These are phyloP conservation scores for Hypsizygus marmoreus DNA, from an alignment of 768 basidiomycete genomes.

Conservation along the genomic window DNA sequence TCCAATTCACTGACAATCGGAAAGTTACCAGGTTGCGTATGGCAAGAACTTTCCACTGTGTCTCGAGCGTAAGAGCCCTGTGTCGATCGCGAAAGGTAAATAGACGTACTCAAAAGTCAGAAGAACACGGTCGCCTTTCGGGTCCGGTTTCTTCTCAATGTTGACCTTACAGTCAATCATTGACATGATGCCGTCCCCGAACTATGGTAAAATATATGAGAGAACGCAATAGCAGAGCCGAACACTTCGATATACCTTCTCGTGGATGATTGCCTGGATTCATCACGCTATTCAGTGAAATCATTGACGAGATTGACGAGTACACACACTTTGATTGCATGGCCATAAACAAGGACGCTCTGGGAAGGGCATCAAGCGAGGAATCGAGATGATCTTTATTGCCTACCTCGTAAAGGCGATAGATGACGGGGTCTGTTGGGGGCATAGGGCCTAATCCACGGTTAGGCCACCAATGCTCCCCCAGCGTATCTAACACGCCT, in stretches of 20 bases:
- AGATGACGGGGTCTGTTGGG: slow-evolving; percentile 78
- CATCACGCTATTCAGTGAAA: too few relatives aligned
- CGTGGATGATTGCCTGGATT: slow-evolving; percentile 68
- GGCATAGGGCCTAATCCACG: slow-evolving; percentile 71
- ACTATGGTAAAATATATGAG: slow-evolving; percentile 39
- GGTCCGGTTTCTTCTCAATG: slow-evolving; percentile 68
- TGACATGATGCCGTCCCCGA: slow-evolving; percentile 87
- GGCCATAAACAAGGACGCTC: slow-evolving; percentile 77
- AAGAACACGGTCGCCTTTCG: slow-evolving; percentile 78
- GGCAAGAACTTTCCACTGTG: slow-evolving; percentile 81
- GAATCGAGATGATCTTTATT: background rate
- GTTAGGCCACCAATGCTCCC: slow-evolving; percentile 73
- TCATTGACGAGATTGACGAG: too few relatives aligned
- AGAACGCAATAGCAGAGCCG: background rate
- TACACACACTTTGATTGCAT: slow-evolving; percentile 67
- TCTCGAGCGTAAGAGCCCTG: too few relatives aligned
- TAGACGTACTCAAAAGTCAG: slow-evolving; percentile 75
- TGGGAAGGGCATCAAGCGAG: slow-evolving; percentile 21
- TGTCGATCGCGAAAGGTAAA: background rate
- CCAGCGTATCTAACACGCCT: slow-evolving; percentile 52
- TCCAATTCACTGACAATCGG: too few relatives aligned
- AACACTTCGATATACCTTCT: slow-evolving; percentile 49
- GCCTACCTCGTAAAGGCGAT: slow-evolving; percentile 76
- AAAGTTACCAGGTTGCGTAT: slow-evolving; percentile 74
- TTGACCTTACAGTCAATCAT: slow-evolving; percentile 83